Base-by-base conservation (phyloP, 371 early-diverging fungal genomes). In the Mortierella sp. region DNA sequence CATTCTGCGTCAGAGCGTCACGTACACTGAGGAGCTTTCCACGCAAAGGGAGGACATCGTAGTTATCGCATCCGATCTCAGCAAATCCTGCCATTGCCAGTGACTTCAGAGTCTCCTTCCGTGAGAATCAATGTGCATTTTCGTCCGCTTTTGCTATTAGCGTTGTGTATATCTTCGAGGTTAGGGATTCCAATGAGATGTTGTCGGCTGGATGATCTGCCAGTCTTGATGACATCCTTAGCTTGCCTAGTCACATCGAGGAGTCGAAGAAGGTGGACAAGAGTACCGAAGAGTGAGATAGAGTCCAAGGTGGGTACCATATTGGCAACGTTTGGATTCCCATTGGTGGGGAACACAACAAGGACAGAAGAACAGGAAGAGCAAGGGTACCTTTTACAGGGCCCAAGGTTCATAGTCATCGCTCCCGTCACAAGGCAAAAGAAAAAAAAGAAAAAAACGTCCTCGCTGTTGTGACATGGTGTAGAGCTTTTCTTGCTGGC, bases 21-120 rank as follows among this genome's bases (percentile, higher is more conserved):
- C 99, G 92, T 8, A 99, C 99, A 78, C 99, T 99, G 43, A 99
- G 85, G 30, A 99, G 86, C 81, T 99, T 99, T 76, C 99, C 99
- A 51, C 99, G 91, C 30, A 99, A 83, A 21, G 99, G 99, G 81
- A 98, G 99, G 1, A 99, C 99, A 38, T 99, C 99, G 80, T 89
- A 99, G 55, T 88, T 72, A 74, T 99, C 98, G 41, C 98, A 86
- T 12, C 99, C 99, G 21, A 99, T 93, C 3, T 98, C 94, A 14
- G 91, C 86, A 21, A 99, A 82, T 23, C 99, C 99, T 39, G 93
- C 81, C 43, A 99, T 89, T 3, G 97, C 99, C 27, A 99, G 82
- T 0, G 98, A 81, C 80, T 99, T 99, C 99, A 16, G 99, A 99
- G 71, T 99, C 99, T 83, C 99, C 99, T 86, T 99, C 99, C 0